Evolutionary conservation across 306 rosid species (phyloP).

Genomic region (Hylodesmum podocarpum): DNA sequence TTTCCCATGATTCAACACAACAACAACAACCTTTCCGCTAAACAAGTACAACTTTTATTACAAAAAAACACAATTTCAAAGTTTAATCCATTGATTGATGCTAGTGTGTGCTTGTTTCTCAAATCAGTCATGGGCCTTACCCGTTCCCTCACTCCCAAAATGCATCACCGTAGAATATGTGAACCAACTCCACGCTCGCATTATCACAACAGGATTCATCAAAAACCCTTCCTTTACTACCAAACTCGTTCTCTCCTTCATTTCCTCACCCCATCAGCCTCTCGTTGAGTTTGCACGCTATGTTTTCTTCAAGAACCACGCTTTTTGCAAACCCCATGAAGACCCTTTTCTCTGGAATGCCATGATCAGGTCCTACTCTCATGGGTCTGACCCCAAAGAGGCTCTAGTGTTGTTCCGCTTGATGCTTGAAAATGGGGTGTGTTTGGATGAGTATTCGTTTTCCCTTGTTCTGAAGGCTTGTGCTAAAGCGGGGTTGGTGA

Average conservation of each 20-base stretch:
- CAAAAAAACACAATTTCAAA: not conserved
- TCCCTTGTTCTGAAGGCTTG: slow-evolving; percentile 77
- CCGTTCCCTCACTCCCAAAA: slow-evolving; percentile 46
- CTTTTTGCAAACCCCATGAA: slow-evolving; percentile 17
- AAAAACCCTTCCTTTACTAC: slow-evolving; percentile 42
- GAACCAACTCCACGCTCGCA: slow-evolving; percentile 62
- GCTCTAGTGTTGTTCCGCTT: slow-evolving; percentile 48
- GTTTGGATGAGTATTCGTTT: slow-evolving; percentile 59
- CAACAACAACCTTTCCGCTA: not conserved
- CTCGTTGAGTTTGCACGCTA: slow-evolving; percentile 64
- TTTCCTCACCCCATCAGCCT: slow-evolving; percentile 63
- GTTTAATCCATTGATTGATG: slow-evolving; percentile 49
- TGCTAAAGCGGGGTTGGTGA: slow-evolving; percentile 52
- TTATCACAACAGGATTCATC: slow-evolving; percentile 57
- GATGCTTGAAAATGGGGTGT: slow-evolving; percentile 69
- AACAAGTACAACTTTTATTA: not conserved
- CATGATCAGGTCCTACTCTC: slow-evolving; percentile 67
- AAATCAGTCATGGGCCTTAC: slow-evolving; percentile 59
- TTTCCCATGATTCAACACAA: not conserved
- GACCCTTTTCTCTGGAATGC: slow-evolving; percentile 90
- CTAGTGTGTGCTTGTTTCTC: slow-evolving; percentile 51
- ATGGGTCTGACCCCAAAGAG: slow-evolving; percentile 59
- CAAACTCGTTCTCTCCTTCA: slow-evolving; percentile 54
- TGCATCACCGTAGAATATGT: slow-evolving; percentile 55
- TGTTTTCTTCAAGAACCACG: slow-evolving; percentile 61